These are phyloP conservation scores for Alternaria ethzedia DNA, from an alignment of 2,329 filamentous ascomycete genomes.

Conservation along the genomic window DNA sequence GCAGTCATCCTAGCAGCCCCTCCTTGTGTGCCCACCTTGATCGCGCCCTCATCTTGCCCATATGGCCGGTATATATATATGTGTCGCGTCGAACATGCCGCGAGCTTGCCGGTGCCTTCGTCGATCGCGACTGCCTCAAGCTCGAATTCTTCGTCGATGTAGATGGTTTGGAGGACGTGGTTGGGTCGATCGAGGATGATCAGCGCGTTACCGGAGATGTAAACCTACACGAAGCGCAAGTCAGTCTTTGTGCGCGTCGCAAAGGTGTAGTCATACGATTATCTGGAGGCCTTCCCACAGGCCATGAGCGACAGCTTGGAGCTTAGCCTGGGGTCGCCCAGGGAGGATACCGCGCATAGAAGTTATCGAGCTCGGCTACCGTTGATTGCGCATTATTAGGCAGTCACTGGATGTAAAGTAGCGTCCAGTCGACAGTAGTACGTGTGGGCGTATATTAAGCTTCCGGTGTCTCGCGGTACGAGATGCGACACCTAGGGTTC, in stretches of 20 bases:
- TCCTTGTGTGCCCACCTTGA: slow-evolving; percentile 66
- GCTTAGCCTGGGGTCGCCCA: slow-evolving; percentile 76
- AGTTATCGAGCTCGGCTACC: slow-evolving; percentile 23
- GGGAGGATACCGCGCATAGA: slow-evolving; percentile 79
- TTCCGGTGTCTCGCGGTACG: slow-evolving; percentile 6
- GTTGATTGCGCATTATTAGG: slow-evolving; percentile 12
- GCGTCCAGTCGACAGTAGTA: neutral
- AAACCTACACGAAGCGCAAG: slow-evolving; percentile 63
- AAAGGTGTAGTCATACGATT: slow-evolving; percentile 62
- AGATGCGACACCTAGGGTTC: slow-evolving; percentile 15
- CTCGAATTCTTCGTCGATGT: slow-evolving; percentile 74
- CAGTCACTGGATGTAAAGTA: neutral
- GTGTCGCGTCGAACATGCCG: slow-evolving; percentile 69
- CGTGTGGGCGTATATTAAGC: neutral
- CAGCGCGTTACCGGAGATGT: slow-evolving; percentile 88
- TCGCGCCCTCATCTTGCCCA: slow-evolving; percentile 70
- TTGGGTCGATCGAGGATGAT: slow-evolving; percentile 79
- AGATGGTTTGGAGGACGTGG: slow-evolving; percentile 85
- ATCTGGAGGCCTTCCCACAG: slow-evolving; percentile 75
- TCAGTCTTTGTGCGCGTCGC: slow-evolving; percentile 12
- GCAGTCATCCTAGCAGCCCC: slow-evolving; percentile 20
- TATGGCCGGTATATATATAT: slow-evolving; percentile 82
- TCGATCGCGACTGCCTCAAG: slow-evolving; percentile 83
- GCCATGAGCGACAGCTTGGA: slow-evolving; percentile 77
- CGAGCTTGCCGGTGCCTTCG: slow-evolving; percentile 83